A percentile compares a stretch with the other conserved stretches of the same genome.
phyloP scores from a whole-genome alignment of 2,329 filamentous ascomycete species.

The Pyrenophora teres region DNA sequence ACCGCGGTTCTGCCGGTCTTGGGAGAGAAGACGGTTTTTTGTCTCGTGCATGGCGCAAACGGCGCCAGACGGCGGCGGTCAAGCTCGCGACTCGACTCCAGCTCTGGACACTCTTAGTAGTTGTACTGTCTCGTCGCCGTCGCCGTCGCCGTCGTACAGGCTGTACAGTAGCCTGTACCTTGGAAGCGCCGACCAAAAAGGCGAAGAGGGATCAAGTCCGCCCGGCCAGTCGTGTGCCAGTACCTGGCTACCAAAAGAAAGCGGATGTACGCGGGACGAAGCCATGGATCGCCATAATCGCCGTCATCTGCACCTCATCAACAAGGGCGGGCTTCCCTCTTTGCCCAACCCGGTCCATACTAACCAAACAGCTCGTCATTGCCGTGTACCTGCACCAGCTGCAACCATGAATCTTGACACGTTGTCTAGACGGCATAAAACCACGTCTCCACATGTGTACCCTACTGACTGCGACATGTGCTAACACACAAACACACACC shows the following conservation, averaged over 20 bases:
- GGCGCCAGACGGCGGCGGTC: conserved; percentile 2
- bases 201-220: conserved; percentile 7
- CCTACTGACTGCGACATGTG: background rate
- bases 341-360: background rate
- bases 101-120: too few species aligned
- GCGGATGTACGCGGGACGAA: conserved; percentile 14
- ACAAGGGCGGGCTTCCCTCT: background rate
- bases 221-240: conserved; percentile 9
- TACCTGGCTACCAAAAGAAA: conserved; percentile 13
- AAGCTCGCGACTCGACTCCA: background rate
- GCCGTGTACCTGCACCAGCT: background rate
- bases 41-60: conserved; percentile 8
- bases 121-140: too few species aligned
- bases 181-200: conserved; percentile 2
- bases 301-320: conserved; percentile 22
- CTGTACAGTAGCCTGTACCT: background rate
- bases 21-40: conserved; percentile 7
- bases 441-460: conserved; percentile 1
- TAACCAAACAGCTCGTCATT: background rate
- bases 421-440: background rate
- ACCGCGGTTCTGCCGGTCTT: conserved; percentile 26
- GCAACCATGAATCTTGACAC: conserved; percentile 9
- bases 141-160: too few species aligned
- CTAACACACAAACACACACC: background rate
- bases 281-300: conserved; percentile 8